Conservation (phyloP, 495 filamentous ascomycete species). For the Podospora anserina region DNA sequence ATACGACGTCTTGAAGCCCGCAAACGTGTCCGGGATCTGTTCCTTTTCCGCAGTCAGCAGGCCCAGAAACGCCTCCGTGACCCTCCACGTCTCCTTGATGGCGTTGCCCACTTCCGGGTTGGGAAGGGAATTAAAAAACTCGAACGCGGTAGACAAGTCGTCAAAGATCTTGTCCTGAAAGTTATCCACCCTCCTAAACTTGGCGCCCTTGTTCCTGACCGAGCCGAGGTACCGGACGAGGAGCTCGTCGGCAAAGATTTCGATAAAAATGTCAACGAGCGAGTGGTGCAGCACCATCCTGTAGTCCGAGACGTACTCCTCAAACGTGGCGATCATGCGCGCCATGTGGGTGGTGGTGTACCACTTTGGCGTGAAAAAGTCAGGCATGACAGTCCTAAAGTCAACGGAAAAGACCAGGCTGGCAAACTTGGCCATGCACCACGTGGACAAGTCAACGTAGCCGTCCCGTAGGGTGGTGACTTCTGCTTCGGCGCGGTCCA, state of each 20-base stretch:
- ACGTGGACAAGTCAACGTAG: constrained; percentile 88
- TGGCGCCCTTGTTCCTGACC: constrained; percentile 84
- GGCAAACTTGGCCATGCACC: constrained; percentile 82
- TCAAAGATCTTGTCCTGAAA: constrained; percentile 88
- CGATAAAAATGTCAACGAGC: constrained; percentile 81
- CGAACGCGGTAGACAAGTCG: constrained; percentile 81
- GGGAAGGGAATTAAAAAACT: constrained; percentile 60
- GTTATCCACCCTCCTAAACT: constrained; percentile 78
- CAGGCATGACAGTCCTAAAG: constrained; percentile 72
- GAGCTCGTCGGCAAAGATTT: constrained; percentile 87
- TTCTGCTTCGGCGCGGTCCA: constrained; percentile 65
- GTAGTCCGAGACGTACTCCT: constrained; percentile 91
- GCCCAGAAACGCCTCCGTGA: constrained; percentile 73
- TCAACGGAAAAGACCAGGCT: constrained; percentile 81
- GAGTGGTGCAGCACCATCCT: constrained; percentile 72
- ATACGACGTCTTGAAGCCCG: constrained; percentile 75
- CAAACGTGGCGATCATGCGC: constrained; percentile 86
- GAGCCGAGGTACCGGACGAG: constrained; percentile 80
- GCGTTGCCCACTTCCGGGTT: constrained; percentile 48
- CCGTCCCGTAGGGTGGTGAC: constrained; percentile 74
- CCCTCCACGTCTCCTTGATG: constrained; percentile 88
- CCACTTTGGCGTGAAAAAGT: constrained; percentile 90
- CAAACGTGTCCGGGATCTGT: constrained; percentile 69
- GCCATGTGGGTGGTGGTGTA: constrained; percentile 78
- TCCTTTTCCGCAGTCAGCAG: constrained; percentile 76